phyloP scores from a whole-genome alignment of 164 flowering plant genomes.

The Chloranthus sessilifolius region DNA sequence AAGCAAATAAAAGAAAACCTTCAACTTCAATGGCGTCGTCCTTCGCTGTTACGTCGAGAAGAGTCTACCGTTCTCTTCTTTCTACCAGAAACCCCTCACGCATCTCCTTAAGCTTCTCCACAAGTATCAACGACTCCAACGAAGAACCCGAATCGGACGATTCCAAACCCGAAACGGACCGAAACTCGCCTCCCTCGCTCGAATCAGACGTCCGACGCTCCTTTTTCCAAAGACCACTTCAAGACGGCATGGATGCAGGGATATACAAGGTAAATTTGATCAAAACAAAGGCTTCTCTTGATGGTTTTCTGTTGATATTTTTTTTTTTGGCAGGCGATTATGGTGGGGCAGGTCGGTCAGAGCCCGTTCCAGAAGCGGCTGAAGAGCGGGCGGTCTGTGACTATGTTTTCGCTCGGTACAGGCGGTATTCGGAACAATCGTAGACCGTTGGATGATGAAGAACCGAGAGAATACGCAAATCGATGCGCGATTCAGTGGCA shows the following conservation, averaged over 20 bases:
- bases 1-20: neutral
- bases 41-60: conserved; percentile 28
- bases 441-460: conserved; percentile 73
- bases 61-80: conserved; percentile 32
- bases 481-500: conserved; percentile 91
- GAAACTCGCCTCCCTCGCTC: conserved; percentile 1
- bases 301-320: neutral
- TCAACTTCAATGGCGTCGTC: conserved; percentile 8
- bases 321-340: conserved; percentile 57
- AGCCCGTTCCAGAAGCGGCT: conserved; percentile 71
- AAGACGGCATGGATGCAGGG: conserved; percentile 71
- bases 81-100: conserved; percentile 22
- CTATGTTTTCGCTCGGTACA: conserved; percentile 70
- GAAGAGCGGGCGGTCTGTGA: conserved; percentile 59
- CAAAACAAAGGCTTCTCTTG: neutral
- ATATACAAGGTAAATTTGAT: conserved; percentile 56
- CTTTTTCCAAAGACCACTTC: conserved; percentile 36
- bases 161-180: conserved; percentile 19
- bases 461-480: conserved; percentile 77
- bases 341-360: conserved; percentile 89
- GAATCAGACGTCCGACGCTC: conserved; percentile 12
- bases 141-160: conserved; percentile 12
- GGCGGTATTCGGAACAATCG: conserved; percentile 87
- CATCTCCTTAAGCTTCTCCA: conserved; percentile 8
- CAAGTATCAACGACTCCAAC: neutral